Conservation (phyloP, 768 basidiomycete species). For the Chalciporus pseudorubinellus region DNA sequence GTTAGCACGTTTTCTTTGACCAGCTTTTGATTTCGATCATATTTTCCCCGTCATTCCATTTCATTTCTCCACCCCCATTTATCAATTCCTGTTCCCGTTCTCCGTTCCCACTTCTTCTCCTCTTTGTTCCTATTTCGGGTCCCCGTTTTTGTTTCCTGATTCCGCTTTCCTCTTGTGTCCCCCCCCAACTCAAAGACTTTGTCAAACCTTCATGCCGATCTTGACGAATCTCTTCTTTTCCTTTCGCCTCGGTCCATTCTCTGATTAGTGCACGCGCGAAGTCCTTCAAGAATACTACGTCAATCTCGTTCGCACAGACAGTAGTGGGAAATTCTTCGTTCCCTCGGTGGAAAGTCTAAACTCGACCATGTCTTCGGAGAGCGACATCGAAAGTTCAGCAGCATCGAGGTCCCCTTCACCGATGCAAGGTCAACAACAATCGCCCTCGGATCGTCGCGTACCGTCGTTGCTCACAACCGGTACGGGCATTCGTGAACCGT, state of each 20-base stretch:
- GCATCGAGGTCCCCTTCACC: slow-evolving; percentile 56
- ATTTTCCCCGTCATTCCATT: slow-evolving; percentile 8
- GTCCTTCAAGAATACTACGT: slow-evolving; percentile 91
- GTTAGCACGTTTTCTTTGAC: slow-evolving; percentile 53
- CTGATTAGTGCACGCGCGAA: slow-evolving; percentile 77
- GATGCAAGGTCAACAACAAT: slow-evolving; percentile 10
- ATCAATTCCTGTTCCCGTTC: slow-evolving; percentile 13
- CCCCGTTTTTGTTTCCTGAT: neutral
- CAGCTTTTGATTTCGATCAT: slow-evolving; percentile 5
- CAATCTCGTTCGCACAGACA: slow-evolving; percentile 87
- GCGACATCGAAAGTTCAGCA: slow-evolving; percentile 49
- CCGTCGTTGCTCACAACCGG: slow-evolving; percentile 29
- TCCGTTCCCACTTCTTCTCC: too few species aligned
- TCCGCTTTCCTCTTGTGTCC: neutral
- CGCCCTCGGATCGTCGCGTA: slow-evolving; percentile 19
- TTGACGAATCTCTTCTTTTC: slow-evolving; percentile 20
- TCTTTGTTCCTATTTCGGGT: slow-evolving; percentile 10
- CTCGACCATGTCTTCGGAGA: slow-evolving; percentile 39
- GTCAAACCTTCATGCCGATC: slow-evolving; percentile 10
- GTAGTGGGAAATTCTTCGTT: slow-evolving; percentile 55
- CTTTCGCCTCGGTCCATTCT: slow-evolving; percentile 4
- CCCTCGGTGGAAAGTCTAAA: slow-evolving; percentile 47
- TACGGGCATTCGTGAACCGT: slow-evolving; percentile 30
- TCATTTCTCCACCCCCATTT: slow-evolving; percentile 10
- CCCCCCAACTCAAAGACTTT: neutral